phyloP scores from a whole-genome alignment of 768 basidiomycete species.

The Pisolithus albus region DNA sequence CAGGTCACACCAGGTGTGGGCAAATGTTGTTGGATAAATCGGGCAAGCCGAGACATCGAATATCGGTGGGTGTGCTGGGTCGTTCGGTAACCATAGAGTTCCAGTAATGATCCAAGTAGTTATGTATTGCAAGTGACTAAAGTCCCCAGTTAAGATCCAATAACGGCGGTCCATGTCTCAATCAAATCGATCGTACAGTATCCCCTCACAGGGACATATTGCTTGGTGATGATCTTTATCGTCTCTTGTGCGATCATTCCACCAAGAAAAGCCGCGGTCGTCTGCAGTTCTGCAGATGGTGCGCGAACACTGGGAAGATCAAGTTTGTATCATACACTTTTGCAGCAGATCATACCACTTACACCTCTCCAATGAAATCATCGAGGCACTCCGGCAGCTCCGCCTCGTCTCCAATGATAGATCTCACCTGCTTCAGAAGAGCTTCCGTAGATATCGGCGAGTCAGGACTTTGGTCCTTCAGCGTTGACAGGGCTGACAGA shows the following conservation, averaged over 20 bases:
- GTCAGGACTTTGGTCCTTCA: conserved; percentile 21
- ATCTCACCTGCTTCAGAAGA: conserved; percentile 45
- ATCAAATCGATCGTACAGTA: conserved; percentile 82
- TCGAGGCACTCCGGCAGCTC: conserved; percentile 51
- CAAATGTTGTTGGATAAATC: too few relatives aligned
- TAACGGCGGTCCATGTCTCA: conserved; percentile 64
- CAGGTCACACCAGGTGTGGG: too few relatives aligned
- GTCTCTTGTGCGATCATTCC: conserved; percentile 93
- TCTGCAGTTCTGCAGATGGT: conserved; percentile 82
- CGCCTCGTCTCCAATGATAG: conserved; percentile 42
- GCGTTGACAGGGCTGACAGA: conserved; percentile 50
- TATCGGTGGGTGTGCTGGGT: too few relatives aligned
- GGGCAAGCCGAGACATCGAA: too few relatives aligned
- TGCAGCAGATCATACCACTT: conserved; percentile 25
- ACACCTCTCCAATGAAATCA: conserved; percentile 75
- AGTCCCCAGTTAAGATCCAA: conserved; percentile 22
- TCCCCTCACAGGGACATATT: conserved; percentile 88
- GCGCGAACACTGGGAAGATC: conserved; percentile 53
- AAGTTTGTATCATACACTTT: background rate
- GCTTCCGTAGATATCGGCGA: conserved; percentile 41
- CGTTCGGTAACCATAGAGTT: too few relatives aligned
- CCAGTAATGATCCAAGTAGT: too few relatives aligned
- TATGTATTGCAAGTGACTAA: background rate
- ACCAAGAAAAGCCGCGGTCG: conserved; percentile 88
- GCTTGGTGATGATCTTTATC: conserved; percentile 94